A percentile compares a stretch with the other conserved stretches of the same genome.
These are phyloP conservation scores for Pseudocercospora fijiensis DNA, from an alignment of 2,329 filamentous ascomycete genomes.

Conservation along the genomic window DNA sequence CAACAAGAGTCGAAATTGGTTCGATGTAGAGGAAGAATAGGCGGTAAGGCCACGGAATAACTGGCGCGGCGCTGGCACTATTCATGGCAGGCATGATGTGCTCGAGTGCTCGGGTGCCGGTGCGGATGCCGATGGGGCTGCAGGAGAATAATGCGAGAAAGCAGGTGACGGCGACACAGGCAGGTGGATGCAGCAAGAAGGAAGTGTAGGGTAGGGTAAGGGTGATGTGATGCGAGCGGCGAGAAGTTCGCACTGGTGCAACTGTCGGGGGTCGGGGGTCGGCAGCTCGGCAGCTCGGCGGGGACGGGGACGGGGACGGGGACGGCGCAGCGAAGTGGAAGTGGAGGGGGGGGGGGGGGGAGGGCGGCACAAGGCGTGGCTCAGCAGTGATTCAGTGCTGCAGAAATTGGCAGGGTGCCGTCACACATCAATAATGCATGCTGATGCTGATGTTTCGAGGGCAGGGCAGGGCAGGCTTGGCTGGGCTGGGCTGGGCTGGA, in stretches of 20 bases:
- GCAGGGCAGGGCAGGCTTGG: not conserved
- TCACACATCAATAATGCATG: not conserved
- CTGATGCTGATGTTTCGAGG: not conserved
- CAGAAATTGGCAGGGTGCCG: not conserved
- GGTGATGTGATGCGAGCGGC: not conserved
- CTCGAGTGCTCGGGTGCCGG: not conserved
- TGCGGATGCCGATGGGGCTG: constrained; percentile 3
- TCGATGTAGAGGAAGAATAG: constrained; percentile 76
- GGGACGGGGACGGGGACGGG: not conserved
- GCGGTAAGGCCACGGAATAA: constrained; percentile 64
- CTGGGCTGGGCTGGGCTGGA: not conserved
- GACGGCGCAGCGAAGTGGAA: not conserved
- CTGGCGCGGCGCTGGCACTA: constrained; percentile 26
- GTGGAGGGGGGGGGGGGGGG: not conserved
- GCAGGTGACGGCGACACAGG: constrained; percentile 11
- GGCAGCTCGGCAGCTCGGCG: not conserved
- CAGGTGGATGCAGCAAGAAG: not conserved
- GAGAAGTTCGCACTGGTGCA: constrained; percentile 3
- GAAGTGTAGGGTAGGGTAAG: not conserved
- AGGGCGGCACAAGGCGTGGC: too few species aligned
- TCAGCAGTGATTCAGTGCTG: too few species aligned
- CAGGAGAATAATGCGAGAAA: not conserved
- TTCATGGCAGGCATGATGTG: not conserved
- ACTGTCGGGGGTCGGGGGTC: constrained; percentile 3
- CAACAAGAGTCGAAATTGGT: constrained; percentile 54